These are phyloP conservation scores for Cryptococcus floricola DNA, from an alignment of 1,284 basidiomycete genomes.

Conservation along the genomic window DNA sequence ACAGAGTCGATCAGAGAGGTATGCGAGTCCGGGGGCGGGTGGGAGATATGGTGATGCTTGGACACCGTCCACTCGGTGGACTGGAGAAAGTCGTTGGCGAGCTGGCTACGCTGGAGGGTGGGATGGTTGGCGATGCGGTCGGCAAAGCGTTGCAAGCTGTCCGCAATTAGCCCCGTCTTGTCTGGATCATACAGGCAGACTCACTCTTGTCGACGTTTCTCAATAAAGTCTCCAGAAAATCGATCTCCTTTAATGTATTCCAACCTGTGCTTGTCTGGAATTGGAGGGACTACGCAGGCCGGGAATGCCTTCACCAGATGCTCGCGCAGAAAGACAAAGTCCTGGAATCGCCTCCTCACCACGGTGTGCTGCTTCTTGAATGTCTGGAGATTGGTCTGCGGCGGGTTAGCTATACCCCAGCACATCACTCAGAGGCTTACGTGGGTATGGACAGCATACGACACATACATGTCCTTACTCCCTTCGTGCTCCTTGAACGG, in stretches of 20 bases:
- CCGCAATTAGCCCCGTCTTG: neutral
- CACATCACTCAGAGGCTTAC: conserved; percentile 51
- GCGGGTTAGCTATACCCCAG: neutral
- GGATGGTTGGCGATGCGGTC: conserved; percentile 88
- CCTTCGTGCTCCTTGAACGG: conserved; percentile 93
- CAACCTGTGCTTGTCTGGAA: conserved; percentile 92
- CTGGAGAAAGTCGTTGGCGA: conserved; percentile 87
- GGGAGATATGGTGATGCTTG: conserved; percentile 88
- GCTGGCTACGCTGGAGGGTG: conserved; percentile 83
- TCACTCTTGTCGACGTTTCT: conserved; percentile 81
- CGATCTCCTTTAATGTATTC: conserved; percentile 97
- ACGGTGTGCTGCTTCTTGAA: conserved; percentile 55
- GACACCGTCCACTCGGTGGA: conserved; percentile 96
- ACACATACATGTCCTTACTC: conserved; percentile 93
- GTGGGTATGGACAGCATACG: conserved; percentile 85
- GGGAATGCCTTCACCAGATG: conserved; percentile 89
- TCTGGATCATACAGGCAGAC: conserved; percentile 1
- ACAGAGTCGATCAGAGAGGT: conserved; percentile 86
- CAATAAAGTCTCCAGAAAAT: conserved; percentile 95
- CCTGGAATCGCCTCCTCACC: conserved; percentile 88
- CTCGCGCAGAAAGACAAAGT: conserved; percentile 91
- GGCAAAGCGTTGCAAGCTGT: conserved; percentile 85
- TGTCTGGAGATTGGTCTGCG: conserved; percentile 43
- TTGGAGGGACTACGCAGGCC: conserved; percentile 89
- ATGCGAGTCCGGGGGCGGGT: conserved; percentile 76